Evolutionary conservation across 1,284 basidiomycete species (phyloP).

Genomic region (Malassezia psittaci): DNA sequence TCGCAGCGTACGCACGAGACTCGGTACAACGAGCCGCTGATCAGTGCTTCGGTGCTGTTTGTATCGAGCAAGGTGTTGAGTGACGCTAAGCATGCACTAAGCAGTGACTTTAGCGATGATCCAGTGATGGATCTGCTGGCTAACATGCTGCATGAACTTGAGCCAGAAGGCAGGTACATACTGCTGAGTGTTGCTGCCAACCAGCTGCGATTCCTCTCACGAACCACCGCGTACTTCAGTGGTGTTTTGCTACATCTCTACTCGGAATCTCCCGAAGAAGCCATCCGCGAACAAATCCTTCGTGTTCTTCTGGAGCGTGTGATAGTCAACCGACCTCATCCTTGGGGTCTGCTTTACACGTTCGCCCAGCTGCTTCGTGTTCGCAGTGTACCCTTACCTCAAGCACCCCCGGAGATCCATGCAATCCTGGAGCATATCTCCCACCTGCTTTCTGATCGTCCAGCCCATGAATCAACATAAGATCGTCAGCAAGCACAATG

Average conservation of each 20-base stretch:
- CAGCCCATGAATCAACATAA: not conserved
- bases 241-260: constrained; percentile 79
- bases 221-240: constrained; percentile 62
- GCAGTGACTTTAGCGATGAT: constrained; percentile 67
- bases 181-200: constrained; percentile 78
- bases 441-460: constrained; percentile 16
- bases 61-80: constrained; percentile 73
- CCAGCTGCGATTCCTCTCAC: constrained; percentile 62
- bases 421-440: constrained; percentile 41
- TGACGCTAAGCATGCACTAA: constrained; percentile 55
- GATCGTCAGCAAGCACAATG: too few relatives aligned
- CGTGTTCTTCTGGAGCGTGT: constrained; percentile 85
- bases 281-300: constrained; percentile 78
- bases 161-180: constrained; percentile 93
- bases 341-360: constrained; percentile 88
- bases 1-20: constrained; percentile 50
- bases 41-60: constrained; percentile 91
- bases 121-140: constrained; percentile 66
- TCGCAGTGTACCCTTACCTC: constrained; percentile 25
- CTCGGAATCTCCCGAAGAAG: constrained; percentile 59
- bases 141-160: constrained; percentile 66
- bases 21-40: constrained; percentile 70
- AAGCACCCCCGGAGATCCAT: constrained; percentile 41
- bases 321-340: constrained; percentile 84
- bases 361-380: constrained; percentile 71